These are phyloP conservation scores for Xylaria bambusicola DNA, from an alignment of 495 filamentous ascomycete genomes.

Conservation along the genomic window DNA sequence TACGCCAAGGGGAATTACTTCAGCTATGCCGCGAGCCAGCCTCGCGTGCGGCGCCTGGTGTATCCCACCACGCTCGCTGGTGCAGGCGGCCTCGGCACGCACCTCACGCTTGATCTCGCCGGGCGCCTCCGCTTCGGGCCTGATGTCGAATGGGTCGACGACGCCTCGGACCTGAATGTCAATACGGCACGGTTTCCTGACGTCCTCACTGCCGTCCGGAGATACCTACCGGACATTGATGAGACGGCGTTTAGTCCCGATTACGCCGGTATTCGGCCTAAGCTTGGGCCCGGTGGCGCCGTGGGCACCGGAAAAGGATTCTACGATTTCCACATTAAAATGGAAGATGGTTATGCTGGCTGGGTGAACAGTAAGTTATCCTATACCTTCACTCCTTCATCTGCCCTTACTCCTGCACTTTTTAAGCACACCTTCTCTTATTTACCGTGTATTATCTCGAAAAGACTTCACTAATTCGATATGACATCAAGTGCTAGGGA, in stretches of 20 bases:
- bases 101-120: constrained; percentile 86
- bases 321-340: constrained; percentile 80
- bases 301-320: constrained; percentile 63
- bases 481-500: constrained; percentile 62
- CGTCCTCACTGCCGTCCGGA: constrained; percentile 71
- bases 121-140: constrained; percentile 90
- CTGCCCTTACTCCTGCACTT: background rate
- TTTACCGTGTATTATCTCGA: too few relatives aligned
- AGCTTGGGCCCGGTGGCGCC: constrained; percentile 64
- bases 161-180: constrained; percentile 41
- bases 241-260: constrained; percentile 69
- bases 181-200: constrained; percentile 59
- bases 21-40: constrained; percentile 68
- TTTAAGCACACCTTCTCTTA: too few relatives aligned
- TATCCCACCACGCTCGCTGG: constrained; percentile 85
- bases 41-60: constrained; percentile 71
- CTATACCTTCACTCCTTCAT: background rate
- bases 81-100: constrained; percentile 83
- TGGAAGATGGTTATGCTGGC: constrained; percentile 79
- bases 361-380: constrained; percentile 68
- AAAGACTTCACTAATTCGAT: background rate
- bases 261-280: constrained; percentile 90
- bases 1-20: constrained; percentile 98
- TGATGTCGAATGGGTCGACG: constrained; percentile 88
- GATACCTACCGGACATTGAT: constrained; percentile 76